These are phyloP conservation scores for Histomonas meleagridis DNA, from an alignment of 208 protist genomes.

Conservation along the genomic window DNA sequence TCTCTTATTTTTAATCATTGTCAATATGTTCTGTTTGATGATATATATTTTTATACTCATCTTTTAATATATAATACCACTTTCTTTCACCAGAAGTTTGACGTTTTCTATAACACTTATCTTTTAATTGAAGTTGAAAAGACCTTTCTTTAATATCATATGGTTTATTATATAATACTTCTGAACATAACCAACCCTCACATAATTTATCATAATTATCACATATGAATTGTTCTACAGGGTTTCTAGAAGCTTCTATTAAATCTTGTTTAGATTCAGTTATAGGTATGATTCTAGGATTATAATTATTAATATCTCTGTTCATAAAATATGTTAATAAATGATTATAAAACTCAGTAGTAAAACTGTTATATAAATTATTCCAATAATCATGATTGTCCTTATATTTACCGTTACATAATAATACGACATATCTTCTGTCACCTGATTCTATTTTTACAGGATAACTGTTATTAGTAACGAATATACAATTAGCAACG, in stretches of 20 bases:
- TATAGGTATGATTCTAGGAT: not conserved
- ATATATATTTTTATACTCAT: not conserved
- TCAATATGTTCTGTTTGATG: not conserved
- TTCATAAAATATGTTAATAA: not conserved
- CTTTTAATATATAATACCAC: not conserved
- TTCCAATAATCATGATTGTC: not conserved
- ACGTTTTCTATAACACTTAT: not conserved
- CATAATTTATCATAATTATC: not conserved
- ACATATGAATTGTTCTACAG: not conserved
- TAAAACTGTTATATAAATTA: not conserved
- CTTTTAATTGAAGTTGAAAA: not conserved
- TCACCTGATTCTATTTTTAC: not conserved
- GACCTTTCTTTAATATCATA: not conserved
- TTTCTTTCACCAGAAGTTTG: not conserved
- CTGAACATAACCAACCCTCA: not conserved
- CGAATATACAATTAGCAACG: not conserved
- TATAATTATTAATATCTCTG: not conserved
- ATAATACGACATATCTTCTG: not conserved
- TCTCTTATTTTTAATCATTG: too few species aligned
- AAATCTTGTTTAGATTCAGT: not conserved
- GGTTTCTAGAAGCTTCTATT: not conserved
- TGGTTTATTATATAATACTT: not conserved
- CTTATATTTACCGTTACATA: slow-evolving; percentile 9
- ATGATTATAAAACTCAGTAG: not conserved
- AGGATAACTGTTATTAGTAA: not conserved